Base-by-base conservation (phyloP, 352 stramenopile genomes). In the Globisporangium paroecandrum region DNA sequence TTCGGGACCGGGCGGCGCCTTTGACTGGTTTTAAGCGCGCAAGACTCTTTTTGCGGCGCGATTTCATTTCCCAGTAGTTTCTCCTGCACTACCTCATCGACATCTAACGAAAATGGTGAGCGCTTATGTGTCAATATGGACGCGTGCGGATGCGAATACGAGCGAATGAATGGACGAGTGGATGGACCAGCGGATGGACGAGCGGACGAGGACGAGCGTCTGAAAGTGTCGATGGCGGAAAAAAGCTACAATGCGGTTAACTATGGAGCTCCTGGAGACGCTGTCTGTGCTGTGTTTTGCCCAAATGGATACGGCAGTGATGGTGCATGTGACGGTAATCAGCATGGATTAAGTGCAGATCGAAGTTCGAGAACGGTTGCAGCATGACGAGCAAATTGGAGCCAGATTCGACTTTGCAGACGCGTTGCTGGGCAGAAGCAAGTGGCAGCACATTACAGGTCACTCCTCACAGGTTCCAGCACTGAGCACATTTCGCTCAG, bases 51-150 rank as follows among this genome's bases (percentile, higher is more conserved):
- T 49, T 43, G 36, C 36, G 41, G 47, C 53, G 38, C 64, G 61
- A 51, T 68, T 62, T 66, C 70, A 75, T 70, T 69, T 69, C 68
- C 65, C 64, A 65, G 59, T 66, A 68, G 71, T 79, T 89, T 85
- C 74, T 79, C 79, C 72, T 85, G 73, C 84, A 90, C 82, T 88
- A 90, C 81, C 79, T 93, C 84, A 90, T 93, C 82, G 81, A 90
- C 82, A 85, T 87, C 77, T 89, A 75, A 85, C 75, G 73, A 85
- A 89, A 88, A 85, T 71, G 66, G 66, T 71, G 67, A 55, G 58
- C 20, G 46, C 22, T 12, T 34, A 13, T 7, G 18, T 34, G 49
- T 51, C 58, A 46, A 12, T 24, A 47, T 65, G 57, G 53, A 24
- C 34, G 59, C 36, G 24, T 29, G 3, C 6, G 38, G 12, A 15